Base-by-base conservation (phyloP, 2,329 filamentous ascomycete species). In the Talaromyces sp. region DNA sequence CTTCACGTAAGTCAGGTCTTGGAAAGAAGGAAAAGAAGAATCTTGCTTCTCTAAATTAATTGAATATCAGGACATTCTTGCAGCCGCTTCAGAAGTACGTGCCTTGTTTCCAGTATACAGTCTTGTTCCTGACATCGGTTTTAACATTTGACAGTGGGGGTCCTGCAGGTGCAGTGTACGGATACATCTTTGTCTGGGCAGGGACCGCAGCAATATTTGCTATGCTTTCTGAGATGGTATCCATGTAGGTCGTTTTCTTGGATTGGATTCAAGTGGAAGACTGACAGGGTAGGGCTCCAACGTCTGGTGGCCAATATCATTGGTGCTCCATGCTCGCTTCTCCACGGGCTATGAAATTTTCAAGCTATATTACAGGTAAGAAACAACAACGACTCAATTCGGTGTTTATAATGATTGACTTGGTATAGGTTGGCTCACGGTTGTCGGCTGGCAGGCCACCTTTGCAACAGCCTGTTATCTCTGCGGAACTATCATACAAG, bases 401-500 rank as follows among this genome's bases (percentile, higher is more conserved):
- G 9, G 16, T 9, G 22, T 19, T 31, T 22, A 13, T n/a, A 5
- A 31, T 22, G 31, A 58, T 57, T 57, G 24, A 56, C 39, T 41
- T 22, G 16, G n/a, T 52, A 33, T 22, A 65, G 63, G 63, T 14
- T 65, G 57, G 63, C 47, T 65, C 37, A 65, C 63, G 27, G 67
- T 73, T 8, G 68, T 73, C 31, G 69, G 70, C 50, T 77, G 75
- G 75, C 69, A 70, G n/a, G 72, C 74, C 11, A 66, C 69, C 2
- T 68, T 73, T 45, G 71, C 71, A 4, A 70, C 70, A 3, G 68
- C 69, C 16, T 70, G 72, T 4, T 78, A 70, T 43, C 68, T 78
- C 6, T 72, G 70, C 1, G 74, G 74, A 2, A 74, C 74, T 0
- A 66, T 78, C 3, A 76, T 78, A 9, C 72, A 78, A 27, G 57